Evolutionary conservation across 305 asterid species (phyloP), one percentile per base, ranked within the genome.

Genomic region (Solanum aculeatissimum): DNA sequence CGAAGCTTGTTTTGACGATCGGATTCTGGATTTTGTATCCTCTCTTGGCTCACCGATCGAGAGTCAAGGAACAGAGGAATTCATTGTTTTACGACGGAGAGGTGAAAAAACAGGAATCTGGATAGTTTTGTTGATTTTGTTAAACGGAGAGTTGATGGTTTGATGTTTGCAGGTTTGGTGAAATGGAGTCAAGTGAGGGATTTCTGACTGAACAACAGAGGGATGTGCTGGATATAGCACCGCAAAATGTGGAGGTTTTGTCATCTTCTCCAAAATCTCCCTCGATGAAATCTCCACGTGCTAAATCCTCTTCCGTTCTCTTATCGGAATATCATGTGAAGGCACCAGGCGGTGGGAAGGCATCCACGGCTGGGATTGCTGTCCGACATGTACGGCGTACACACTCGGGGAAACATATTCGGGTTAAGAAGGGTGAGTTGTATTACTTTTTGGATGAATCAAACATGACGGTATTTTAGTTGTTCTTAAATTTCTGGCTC

Each of bases 131-230:
- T 68, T 4, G 1, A 58, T 66, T 0, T 66, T 66, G 23, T 32
- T 66, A 32, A 32, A 21, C 0, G 7, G 57, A 72, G 38, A 43
- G n/a, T 43, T 68, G 57, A 86, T 80, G 68, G 45, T 69, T 70
- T 58, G 32, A 65, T 62, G 40, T 80, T 78, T 79, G 86, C 87
- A 92, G 97, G 93, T 89, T 90, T 92, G 66, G 66, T 88, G 89
- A 85, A 87, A 96, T 96, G 98, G 94, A 95, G 80, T 89, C 95
- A 88, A 65, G 88, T 35, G 97, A 90, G 92, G 97, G 99, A 10
- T 96, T 96, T 87, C 91, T 96, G 93, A 94, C 98, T 75, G 94
- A 96, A 89, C 93, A 87, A 85, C 99, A 96, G 92, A 92, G 98
- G 97, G 94, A 95, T 91, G 89, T 75, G 93, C 85, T 95, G 92